Evolutionary conservation across 352 stramenopile genomes (phyloP), one percentile per base, ranked within the genome.

Genomic region (Poterioochromonas sp.): DNA sequence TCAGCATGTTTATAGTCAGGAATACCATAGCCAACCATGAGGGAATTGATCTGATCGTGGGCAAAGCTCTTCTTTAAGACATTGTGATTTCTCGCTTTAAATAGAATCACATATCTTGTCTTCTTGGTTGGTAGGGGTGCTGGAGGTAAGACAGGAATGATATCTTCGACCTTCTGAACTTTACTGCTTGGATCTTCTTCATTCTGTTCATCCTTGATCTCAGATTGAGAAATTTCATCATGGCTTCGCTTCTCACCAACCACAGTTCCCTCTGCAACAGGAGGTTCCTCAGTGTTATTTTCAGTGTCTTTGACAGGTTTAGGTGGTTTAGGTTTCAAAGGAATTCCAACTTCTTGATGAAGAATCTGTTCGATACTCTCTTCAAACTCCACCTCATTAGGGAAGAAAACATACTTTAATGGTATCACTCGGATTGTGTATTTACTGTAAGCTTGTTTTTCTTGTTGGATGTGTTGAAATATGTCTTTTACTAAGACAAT

Each of bases 371-470:
- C 1, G 26, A 71, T 71, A 71, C 40, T 71, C 47, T 58, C 47
- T 58, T 12, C 54, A 65, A 71, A 32, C 22, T 74, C 65, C 40
- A 54, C 65, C 22, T 58, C 65, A 35, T 74, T 54, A 22, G 65
- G 65, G 29, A 58, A 74, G n/a, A 51, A 74, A 37, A 54, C 43
- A 54, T 53, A 54, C 53, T 51, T 11, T 39, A 74, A 54, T 26
- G 65, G 65, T 58, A 74, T 54, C 1, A 74, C 8, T 20, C 65
- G 37, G 1, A 51, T 15, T 20, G 53, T 8, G 29, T 74, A 35
- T 34, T 37, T 34, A 74, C 40, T 44, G 12, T 5, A 54, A 8
- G 65, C 37, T 54, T 26, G 39, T 26, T 54, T 53, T 2, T 8
- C 15, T 37, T 35, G 1, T 35, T 54, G 1, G 1, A 74, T 35